Base-by-base conservation (phyloP, 1,139 yeast species). In the Yamadazyma sp. region DNA sequence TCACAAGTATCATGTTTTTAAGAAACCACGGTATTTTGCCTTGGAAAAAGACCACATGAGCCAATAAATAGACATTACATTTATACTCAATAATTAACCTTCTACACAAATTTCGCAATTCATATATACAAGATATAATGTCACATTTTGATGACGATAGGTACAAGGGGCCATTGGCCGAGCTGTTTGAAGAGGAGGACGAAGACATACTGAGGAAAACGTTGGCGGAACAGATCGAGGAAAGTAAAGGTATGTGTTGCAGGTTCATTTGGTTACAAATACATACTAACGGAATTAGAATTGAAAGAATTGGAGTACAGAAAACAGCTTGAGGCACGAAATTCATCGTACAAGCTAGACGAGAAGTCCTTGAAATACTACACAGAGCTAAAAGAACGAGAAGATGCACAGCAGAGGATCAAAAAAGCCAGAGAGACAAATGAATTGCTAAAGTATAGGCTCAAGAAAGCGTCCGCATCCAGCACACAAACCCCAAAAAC, bases 1-100 rank as follows among this genome's bases (percentile, higher is more conserved):
- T 1, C 98, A 92, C 61, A 72, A 80, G 47, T 92, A 86, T 68
- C 97, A 92, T 62, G 98, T 92, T 1, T 89, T 92, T 61, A 92
- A 88, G 50, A 95, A 86, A 58, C 89, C 89, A 2, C 76, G 95
- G 49, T 90, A 90, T 59, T 88, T 78, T 57, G 74, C 69, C 25
- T 40, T 45, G 20, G 39, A 35, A 2, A 43, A 43, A 27, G 28
- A 20, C 3, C 29, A 37, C 5, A 12, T 25, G 15, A n/a, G 10
- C 3, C 21, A 31, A 22, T 22, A 22, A n/a, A 5, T 25, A 25
- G 28, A 25, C 11, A 23, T 11, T 10, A 9, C n/a, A n/a, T n/a
- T n/a, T n/a, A n/a, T n/a, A n/a, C n/a, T n/a, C n/a, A n/a, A n/a
- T n/a, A n/a, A n/a, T n/a, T n/a, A n/a, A n/a, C n/a, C n/a, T n/a